These are phyloP conservation scores for Mrakia blollopis DNA, from an alignment of 768 basidiomycete species.

Conservation along the genomic window DNA sequence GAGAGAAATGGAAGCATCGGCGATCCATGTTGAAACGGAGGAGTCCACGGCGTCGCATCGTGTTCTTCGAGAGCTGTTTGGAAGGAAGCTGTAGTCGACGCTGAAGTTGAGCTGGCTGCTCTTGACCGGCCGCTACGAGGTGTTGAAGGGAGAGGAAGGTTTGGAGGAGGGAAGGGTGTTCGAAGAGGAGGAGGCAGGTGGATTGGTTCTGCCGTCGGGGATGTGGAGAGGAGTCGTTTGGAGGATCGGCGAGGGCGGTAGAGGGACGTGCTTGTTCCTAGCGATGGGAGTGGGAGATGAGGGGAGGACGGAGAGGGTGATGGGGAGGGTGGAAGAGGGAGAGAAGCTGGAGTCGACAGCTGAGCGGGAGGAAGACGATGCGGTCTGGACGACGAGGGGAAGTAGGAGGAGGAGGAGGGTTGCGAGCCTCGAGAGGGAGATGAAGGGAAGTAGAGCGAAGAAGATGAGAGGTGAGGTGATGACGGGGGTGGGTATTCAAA, in stretches of 20 bases:
- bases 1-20: neutral
- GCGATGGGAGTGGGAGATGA: neutral
- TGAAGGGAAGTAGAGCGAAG: neutral
- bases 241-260: conserved; percentile 8
- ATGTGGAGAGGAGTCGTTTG: neutral
- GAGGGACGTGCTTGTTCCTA: neutral
- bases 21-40: neutral
- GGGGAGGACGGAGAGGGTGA: neutral
- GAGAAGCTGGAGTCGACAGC: neutral
- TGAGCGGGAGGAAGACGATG: neutral
- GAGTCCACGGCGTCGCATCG: neutral
- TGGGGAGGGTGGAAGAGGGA: neutral
- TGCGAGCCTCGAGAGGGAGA: neutral
- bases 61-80: neutral
- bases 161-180: neutral
- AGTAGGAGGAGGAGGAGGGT: neutral
- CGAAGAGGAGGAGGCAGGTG: neutral
- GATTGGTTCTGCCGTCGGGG: neutral
- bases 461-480: neutral
- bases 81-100: neutral
- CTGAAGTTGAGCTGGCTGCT: neutral
- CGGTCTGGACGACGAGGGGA: neutral
- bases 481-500: neutral
- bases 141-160: neutral
- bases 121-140: neutral